Evolutionary conservation across 805 yeast species (phyloP).

Genomic region (Zygoascus ofunaensis): DNA sequence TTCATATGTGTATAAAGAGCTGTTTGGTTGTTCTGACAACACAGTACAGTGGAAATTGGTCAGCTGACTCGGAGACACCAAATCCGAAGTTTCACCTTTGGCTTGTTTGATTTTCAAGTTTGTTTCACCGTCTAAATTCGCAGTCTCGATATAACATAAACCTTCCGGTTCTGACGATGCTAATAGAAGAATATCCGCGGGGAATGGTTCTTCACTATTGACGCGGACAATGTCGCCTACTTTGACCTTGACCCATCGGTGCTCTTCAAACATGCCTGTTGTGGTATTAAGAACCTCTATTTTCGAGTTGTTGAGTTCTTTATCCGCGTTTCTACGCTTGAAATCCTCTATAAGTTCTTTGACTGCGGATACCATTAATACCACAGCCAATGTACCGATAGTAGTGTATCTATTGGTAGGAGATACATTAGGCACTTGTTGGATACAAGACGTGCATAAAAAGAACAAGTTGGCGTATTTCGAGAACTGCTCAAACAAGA

Average conservation of each 20-base stretch:
- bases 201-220: constrained; percentile 79
- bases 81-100: constrained; percentile 59
- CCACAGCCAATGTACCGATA: constrained; percentile 79
- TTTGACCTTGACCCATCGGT: constrained; percentile 75
- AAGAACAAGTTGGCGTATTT: constrained; percentile 94
- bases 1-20: constrained; percentile 88
- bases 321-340: constrained; percentile 81
- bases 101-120: constrained; percentile 92
- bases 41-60: constrained; percentile 49
- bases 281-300: constrained; percentile 51
- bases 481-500: constrained; percentile 90
- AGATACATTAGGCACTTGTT: constrained; percentile 93
- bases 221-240: constrained; percentile 91
- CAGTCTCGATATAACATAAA: constrained; percentile 92
- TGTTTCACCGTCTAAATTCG: constrained; percentile 96
- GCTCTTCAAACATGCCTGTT: constrained; percentile 53
- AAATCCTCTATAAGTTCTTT: constrained; percentile 88
- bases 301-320: constrained; percentile 73
- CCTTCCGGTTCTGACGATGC: constrained; percentile 98
- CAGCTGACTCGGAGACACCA: constrained; percentile 58
- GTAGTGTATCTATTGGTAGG: constrained; percentile 97
- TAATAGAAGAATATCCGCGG: constrained; percentile 80
- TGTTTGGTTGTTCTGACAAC: constrained; percentile 85
- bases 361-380: constrained; percentile 79
- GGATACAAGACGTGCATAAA: constrained; percentile 82